Conservation (phyloP, 2,329 filamentous ascomycete species). For the Paramyrothecium sp. region DNA sequence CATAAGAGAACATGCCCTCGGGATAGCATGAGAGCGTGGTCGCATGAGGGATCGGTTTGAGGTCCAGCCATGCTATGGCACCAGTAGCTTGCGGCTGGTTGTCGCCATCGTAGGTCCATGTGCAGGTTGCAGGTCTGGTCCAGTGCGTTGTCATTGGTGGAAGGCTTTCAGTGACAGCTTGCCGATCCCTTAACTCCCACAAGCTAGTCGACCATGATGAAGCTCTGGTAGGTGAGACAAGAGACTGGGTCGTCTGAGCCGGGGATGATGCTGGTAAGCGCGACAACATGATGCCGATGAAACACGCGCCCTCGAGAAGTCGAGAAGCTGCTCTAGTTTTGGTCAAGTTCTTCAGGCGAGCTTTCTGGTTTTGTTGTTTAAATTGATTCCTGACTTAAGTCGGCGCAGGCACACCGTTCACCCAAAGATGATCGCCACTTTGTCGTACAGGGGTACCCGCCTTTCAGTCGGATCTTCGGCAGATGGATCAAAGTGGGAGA, state of each 20-base stretch:
- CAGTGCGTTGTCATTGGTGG: slow-evolving; percentile 37
- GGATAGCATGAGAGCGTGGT: slow-evolving; percentile 39
- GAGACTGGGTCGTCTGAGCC: not conserved
- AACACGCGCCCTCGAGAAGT: not conserved
- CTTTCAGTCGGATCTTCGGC: not conserved
- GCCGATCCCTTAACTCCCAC: not conserved
- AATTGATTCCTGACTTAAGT: too few relatives aligned
- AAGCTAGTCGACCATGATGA: slow-evolving; percentile 1
- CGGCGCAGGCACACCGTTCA: too few relatives aligned
- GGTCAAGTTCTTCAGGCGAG: too few relatives aligned
- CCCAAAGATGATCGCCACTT: not conserved
- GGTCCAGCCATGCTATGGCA: slow-evolving; percentile 34
- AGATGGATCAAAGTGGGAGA: not conserved
- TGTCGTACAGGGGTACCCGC: too few relatives aligned
- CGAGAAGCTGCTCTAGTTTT: not conserved
- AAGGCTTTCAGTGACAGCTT: slow-evolving; percentile 17
- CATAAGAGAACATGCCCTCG: slow-evolving; percentile 35
- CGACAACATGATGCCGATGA: not conserved
- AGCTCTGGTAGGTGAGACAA: not conserved
- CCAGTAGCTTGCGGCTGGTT: slow-evolving; percentile 19
- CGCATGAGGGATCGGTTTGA: slow-evolving; percentile 31
- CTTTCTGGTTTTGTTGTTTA: too few relatives aligned
- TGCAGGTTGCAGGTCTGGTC: slow-evolving; percentile 32
- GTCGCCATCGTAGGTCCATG: slow-evolving; percentile 35
- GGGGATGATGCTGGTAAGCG: not conserved